Percentiles rank a stretch among this genome's conserved stretches.
These are phyloP conservation scores for Populus pruinosa DNA, from an alignment of 345 rosid genomes.

Conservation along the genomic window DNA sequence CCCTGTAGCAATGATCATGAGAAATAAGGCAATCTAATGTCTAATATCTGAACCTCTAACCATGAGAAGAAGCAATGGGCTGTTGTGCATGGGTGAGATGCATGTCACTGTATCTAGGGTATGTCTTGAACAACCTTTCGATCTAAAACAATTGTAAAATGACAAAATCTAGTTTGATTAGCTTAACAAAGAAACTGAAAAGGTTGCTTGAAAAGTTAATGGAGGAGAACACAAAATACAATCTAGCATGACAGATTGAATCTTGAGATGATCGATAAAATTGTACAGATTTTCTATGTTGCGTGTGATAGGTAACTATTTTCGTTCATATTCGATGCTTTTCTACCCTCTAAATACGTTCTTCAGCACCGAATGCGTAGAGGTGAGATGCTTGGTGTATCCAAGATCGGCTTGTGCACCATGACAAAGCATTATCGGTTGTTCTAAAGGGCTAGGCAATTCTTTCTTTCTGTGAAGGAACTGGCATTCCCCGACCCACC, in stretches of 20 bases:
- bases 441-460: background rate
- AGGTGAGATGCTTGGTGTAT: background rate
- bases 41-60: background rate
- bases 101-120: background rate
- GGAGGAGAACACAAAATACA: background rate
- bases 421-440: background rate
- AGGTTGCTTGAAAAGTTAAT: background rate
- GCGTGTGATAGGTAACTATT: background rate
- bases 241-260: background rate
- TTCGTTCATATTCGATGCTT: background rate
- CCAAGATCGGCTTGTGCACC: constrained; percentile 2
- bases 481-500: background rate
- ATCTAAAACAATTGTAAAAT: background rate
- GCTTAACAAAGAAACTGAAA: background rate
- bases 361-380: background rate
- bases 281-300: background rate
- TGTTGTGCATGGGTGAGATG: background rate
- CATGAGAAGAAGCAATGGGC: background rate
- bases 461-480: background rate
- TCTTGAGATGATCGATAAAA: background rate
- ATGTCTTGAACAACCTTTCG: background rate
- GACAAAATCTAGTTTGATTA: background rate
- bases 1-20: background rate
- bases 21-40: background rate
- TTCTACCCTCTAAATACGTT: background rate